Evolutionary conservation across 2,329 filamentous ascomycete species (phyloP).

Genomic region (Cytospora piceicola): DNA sequence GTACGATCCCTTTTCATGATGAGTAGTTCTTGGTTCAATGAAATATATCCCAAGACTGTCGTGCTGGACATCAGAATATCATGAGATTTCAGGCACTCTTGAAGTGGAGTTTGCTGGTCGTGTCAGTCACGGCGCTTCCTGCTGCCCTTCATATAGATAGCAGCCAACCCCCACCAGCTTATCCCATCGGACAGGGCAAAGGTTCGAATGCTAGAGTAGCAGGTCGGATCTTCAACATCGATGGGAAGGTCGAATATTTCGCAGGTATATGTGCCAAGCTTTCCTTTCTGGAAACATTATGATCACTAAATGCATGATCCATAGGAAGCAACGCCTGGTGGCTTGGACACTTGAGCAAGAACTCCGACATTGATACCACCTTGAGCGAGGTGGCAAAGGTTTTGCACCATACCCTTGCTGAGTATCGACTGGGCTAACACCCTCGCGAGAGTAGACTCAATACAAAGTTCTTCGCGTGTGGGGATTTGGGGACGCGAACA

Average conservation of each 20-base stretch:
- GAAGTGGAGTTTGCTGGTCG: slow-evolving; percentile 6
- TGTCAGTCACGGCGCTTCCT: slow-evolving; percentile 4
- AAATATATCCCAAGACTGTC: neutral
- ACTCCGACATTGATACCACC: slow-evolving; percentile 57
- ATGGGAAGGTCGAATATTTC: slow-evolving; percentile 21
- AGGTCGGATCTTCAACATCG: slow-evolving; percentile 24
- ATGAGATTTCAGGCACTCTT: slow-evolving; percentile 19
- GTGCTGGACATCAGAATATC: neutral
- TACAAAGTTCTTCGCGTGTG: slow-evolving; percentile 63
- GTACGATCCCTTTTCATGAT: neutral
- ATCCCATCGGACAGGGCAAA: slow-evolving; percentile 21
- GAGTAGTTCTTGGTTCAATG: neutral
- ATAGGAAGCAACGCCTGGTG: slow-evolving; percentile 29
- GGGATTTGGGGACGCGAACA: slow-evolving; percentile 65
- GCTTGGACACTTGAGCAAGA: slow-evolving; percentile 45
- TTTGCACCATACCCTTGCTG: neutral
- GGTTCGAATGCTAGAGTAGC: slow-evolving; percentile 22
- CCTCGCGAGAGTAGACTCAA: slow-evolving; percentile 48
- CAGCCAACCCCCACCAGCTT: slow-evolving; percentile 19
- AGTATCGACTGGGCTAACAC: neutral
- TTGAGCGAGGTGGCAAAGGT: slow-evolving; percentile 30
- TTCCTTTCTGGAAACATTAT: neutral
- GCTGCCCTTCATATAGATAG: slow-evolving; percentile 18
- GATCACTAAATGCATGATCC: neutral
- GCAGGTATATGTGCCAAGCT: slow-evolving; percentile 15